Evolutionary conservation across 129 eudicot species (phyloP).

Genomic region (Heracleum sosnowskyi): DNA sequence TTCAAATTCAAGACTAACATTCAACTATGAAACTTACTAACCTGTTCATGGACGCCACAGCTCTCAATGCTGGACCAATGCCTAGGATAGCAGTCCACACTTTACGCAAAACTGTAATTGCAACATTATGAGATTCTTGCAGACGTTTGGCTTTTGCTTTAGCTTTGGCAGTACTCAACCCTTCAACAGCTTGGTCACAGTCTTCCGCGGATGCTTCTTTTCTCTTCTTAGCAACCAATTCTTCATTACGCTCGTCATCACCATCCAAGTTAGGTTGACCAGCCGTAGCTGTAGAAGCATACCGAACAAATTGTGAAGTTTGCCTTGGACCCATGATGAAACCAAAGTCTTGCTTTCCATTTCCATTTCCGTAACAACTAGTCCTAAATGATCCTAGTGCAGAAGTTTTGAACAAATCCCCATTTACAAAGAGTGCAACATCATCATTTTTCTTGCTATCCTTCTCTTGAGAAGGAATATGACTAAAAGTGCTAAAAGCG

Average conservation of each 20-base stretch:
- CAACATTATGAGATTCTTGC: slow-evolving; percentile 50
- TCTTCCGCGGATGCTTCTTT: slow-evolving; percentile 92
- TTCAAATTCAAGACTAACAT: neutral
- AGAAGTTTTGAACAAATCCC: slow-evolving; percentile 15
- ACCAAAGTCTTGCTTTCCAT: slow-evolving; percentile 25
- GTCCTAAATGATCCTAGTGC: slow-evolving; percentile 25
- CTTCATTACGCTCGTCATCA: slow-evolving; percentile 49
- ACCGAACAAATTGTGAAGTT: slow-evolving; percentile 29
- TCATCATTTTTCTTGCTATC: slow-evolving; percentile 26
- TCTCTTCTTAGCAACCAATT: slow-evolving; percentile 43
- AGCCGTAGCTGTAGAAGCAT: slow-evolving; percentile 51
- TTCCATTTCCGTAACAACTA: slow-evolving; percentile 19
- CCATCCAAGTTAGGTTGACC: slow-evolving; percentile 51
- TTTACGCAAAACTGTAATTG: slow-evolving; percentile 45
- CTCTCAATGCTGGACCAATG: slow-evolving; percentile 85
- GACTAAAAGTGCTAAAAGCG: slow-evolving; percentile 20
- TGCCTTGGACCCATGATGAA: slow-evolving; percentile 27
- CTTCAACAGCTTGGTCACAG: slow-evolving; percentile 95
- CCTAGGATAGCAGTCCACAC: slow-evolving; percentile 68
- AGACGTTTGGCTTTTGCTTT: slow-evolving; percentile 72
- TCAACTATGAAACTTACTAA: slow-evolving; percentile 15
- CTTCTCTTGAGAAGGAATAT: slow-evolving; percentile 15
- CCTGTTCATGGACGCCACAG: slow-evolving; percentile 91
- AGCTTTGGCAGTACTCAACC: slow-evolving; percentile 66
- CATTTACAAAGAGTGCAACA: slow-evolving; percentile 18